Conservation (phyloP, 768 basidiomycete genomes). For the Suillus plorans region DNA sequence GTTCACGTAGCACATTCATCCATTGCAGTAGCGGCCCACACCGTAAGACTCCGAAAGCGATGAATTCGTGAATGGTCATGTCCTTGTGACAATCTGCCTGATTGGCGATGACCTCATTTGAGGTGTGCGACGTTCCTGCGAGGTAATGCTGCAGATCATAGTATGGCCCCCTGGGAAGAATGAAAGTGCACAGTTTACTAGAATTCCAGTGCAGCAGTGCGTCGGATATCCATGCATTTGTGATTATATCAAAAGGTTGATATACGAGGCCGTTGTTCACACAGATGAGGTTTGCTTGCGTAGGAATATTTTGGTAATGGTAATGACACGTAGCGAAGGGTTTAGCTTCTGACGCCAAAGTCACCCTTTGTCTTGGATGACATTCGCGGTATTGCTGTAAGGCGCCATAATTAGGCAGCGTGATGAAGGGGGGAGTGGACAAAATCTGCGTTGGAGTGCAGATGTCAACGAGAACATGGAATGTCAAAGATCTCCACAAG, state of each 20-base stretch:
- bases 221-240: constrained; percentile 14
- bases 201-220: constrained; percentile 7
- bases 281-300: constrained; percentile 16
- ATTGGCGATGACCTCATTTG: constrained; percentile 42
- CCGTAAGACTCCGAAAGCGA: constrained; percentile 45
- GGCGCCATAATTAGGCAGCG: constrained; percentile 14
- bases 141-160: constrained; percentile 36
- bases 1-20: constrained; percentile 48
- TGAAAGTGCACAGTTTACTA: constrained; percentile 29
- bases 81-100: constrained; percentile 42
- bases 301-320: constrained; percentile 14
- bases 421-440: constrained; percentile 12
- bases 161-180: constrained; percentile 35
- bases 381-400: constrained; percentile 14
- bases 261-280: constrained; percentile 37
- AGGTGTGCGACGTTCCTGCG: constrained; percentile 33
- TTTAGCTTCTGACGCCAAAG: constrained; percentile 24
- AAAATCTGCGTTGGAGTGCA: constrained; percentile 20
- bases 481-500: constrained; percentile 45
- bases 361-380: constrained; percentile 20
- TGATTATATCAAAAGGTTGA: constrained; percentile 29
- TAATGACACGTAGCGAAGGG: constrained; percentile 22
- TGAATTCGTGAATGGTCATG: constrained; percentile 45
- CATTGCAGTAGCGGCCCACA: constrained; percentile 47
- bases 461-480: constrained; percentile 37